These are phyloP conservation scores for Pseudopyricularia javanii DNA, from an alignment of 2,329 filamentous ascomycete species.

Conservation along the genomic window DNA sequence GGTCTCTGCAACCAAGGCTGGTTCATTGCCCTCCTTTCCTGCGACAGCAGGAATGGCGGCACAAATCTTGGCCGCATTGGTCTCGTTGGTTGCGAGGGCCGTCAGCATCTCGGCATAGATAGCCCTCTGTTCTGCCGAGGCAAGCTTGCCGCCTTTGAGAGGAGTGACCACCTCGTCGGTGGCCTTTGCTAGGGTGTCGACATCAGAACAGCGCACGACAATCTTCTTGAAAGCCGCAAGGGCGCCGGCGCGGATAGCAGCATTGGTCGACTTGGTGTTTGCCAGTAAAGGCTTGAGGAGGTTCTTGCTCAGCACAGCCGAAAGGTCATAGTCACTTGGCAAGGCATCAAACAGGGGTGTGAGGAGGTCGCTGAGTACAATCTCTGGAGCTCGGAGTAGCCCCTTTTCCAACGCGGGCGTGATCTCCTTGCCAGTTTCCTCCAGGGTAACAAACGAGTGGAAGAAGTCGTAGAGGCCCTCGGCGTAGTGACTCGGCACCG, in stretches of 20 bases:
- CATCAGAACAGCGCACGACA: conserved; percentile 47
- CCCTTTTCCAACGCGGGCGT: conserved; percentile 80
- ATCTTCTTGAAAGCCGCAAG: conserved; percentile 61
- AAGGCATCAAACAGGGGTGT: conserved; percentile 61
- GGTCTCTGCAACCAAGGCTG: conserved; percentile 65
- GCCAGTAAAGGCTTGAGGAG: conserved; percentile 80
- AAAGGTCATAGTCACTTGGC: conserved; percentile 61
- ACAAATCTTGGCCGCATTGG: conserved; percentile 54
- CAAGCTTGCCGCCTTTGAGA: conserved; percentile 71
- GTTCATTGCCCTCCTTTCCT: conserved; percentile 80
- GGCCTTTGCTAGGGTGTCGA: conserved; percentile 49
- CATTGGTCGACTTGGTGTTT: conserved; percentile 83
- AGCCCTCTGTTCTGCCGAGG: conserved; percentile 73
- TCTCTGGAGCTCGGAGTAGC: conserved; percentile 77
- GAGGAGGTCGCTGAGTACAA: conserved; percentile 70
- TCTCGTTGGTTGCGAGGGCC: conserved; percentile 44
- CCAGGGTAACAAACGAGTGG: conserved; percentile 53
- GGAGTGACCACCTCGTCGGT: conserved; percentile 68
- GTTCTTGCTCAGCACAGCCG: conserved; percentile 56
- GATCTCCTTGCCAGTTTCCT: conserved; percentile 65
- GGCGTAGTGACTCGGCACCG: conserved; percentile 60
- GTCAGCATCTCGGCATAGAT: conserved; percentile 73
- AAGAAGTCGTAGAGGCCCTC: conserved; percentile 75
- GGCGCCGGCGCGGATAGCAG: conserved; percentile 62
- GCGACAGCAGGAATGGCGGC: conserved; percentile 55